These are phyloP conservation scores for Eremochloa ophiuroides DNA, from an alignment of 176 grass and related monocot genomes.

Conservation along the genomic window DNA sequence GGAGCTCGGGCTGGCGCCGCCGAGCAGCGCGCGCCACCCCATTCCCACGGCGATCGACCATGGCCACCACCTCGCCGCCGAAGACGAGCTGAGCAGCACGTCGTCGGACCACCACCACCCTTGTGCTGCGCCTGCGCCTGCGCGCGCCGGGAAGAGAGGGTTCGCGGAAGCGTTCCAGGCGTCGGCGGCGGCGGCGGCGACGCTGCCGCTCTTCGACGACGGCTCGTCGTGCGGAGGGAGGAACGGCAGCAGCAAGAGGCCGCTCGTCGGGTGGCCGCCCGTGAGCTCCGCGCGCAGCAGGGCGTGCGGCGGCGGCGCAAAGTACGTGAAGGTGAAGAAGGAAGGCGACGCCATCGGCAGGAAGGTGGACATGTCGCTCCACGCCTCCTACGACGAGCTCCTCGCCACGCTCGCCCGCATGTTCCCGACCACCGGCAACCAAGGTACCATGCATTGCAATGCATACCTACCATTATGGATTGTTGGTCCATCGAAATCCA, in stretches of 20 bases:
- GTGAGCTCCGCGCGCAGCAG: conserved; percentile 53
- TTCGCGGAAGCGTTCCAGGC: conserved; percentile 38
- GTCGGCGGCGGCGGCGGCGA: background rate
- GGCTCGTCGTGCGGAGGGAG: background rate
- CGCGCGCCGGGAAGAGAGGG: conserved; percentile 40
- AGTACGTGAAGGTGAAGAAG: conserved; percentile 89
- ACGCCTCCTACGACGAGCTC: conserved; percentile 66
- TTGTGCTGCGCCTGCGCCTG: no score
- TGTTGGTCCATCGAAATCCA: background rate
- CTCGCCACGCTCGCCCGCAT: conserved; percentile 57
- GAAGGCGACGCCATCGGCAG: conserved; percentile 81
- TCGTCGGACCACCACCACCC: background rate
- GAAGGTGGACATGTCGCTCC: conserved; percentile 72
- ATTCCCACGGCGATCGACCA: background rate
- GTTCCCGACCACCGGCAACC: conserved; percentile 50
- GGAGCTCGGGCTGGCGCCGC: conserved; percentile 76
- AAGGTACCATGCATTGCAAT: conserved; percentile 14
- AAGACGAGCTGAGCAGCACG: background rate
- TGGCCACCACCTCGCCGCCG: background rate
- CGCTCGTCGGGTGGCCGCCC: conserved; percentile 84
- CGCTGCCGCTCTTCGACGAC: conserved; percentile 67
- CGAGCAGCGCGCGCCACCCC: conserved; percentile 20
- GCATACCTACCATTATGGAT: background rate
- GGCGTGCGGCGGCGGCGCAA: conserved; percentile 16
- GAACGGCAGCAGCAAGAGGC: conserved; percentile 5